Evolutionary conservation across 2,329 filamentous ascomycete genomes (phyloP), one percentile per base, ranked within the genome.

Genomic region (Dryadomyces quercus-mongolicae): DNA sequence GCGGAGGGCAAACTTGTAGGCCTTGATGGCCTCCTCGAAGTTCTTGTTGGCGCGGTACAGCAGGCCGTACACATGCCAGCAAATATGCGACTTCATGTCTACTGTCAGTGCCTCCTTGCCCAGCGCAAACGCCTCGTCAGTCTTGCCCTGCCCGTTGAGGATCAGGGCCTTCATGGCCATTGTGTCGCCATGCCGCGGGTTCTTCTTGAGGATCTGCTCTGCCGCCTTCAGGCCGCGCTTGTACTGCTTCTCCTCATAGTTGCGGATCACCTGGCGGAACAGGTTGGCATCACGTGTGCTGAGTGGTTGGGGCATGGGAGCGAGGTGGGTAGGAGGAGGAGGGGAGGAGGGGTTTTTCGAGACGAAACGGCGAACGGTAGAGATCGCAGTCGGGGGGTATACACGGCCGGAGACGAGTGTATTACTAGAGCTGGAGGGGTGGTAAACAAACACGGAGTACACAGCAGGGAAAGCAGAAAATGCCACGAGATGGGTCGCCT

Each of bases 121-220:
- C 56, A 98, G 78, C 48, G 84, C 81, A 68, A 98, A 98, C 0
- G 94, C 94, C 72, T 98, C 93, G 55, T 95, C 89, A 34, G 85
- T 84, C 71, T 95, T 92, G 62, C 90, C 89, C 70, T 92, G 86
- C 47, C 87, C 85, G 69, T 95, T 97, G 70, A 97, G 81, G 62
- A 97, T 96, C 61, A 98, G 77, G 55, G 93, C 92, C 74, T 98
- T 98, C 93, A 98, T 98, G 54, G 93, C 94, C 72, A 94, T 86
- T 22, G 93, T 98, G 69, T 98, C 94, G 66, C 91, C 94, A 85
- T 98, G 93, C 64, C 89, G 93, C 45, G 92, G 88, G 66, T 87
- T 84, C 71, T 96, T 97, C 69, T 87, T 88, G 61, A 98, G 82
- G 67, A 98, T 95, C 71, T 96, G 88, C 68, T 98, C 93, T 62